phyloP scores from a whole-genome alignment of 2,329 filamentous ascomycete species.

The Exophiala sp. region DNA sequence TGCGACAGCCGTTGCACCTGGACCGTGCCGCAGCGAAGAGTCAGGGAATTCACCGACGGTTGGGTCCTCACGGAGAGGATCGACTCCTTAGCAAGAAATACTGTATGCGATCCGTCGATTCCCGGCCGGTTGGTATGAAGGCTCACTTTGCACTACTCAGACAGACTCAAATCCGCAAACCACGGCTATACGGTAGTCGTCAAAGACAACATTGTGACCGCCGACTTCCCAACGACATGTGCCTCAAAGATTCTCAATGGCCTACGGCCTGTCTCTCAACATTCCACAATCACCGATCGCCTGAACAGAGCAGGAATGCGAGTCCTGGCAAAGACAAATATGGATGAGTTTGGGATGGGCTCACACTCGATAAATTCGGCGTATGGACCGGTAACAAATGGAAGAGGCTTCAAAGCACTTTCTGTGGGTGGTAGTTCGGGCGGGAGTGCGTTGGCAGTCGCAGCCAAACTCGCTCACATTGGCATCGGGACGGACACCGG shows the following conservation, averaged over 20 bases:
- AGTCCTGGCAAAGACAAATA: conserved; percentile 63
- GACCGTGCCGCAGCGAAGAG: conserved; percentile 4
- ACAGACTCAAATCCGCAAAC: conserved; percentile 16
- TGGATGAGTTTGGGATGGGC: conserved; percentile 97
- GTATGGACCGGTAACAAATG: conserved; percentile 57
- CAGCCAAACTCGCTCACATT: conserved; percentile 32
- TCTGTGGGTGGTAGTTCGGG: conserved; percentile 90
- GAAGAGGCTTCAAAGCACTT: conserved; percentile 47
- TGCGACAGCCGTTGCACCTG: background rate
- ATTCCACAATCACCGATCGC: conserved; percentile 69
- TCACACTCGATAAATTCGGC: conserved; percentile 70
- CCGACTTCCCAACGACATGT: conserved; percentile 70
- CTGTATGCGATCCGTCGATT: background rate
- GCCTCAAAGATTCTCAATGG: conserved; percentile 69
- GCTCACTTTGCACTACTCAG: conserved; percentile 1
- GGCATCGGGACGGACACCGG: conserved; percentile 93
- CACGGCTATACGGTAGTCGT: conserved; percentile 51
- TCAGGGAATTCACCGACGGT: background rate
- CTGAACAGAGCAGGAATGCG: background rate
- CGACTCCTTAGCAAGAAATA: background rate
- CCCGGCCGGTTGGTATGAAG: background rate
- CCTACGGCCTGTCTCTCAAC: conserved; percentile 67
- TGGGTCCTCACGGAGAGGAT: conserved; percentile 4
- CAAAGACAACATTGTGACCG: conserved; percentile 74
- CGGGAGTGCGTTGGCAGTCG: conserved; percentile 82